Conservation (phyloP, 352 stramenopile species). For the Halophytophthora polymorphica region DNA sequence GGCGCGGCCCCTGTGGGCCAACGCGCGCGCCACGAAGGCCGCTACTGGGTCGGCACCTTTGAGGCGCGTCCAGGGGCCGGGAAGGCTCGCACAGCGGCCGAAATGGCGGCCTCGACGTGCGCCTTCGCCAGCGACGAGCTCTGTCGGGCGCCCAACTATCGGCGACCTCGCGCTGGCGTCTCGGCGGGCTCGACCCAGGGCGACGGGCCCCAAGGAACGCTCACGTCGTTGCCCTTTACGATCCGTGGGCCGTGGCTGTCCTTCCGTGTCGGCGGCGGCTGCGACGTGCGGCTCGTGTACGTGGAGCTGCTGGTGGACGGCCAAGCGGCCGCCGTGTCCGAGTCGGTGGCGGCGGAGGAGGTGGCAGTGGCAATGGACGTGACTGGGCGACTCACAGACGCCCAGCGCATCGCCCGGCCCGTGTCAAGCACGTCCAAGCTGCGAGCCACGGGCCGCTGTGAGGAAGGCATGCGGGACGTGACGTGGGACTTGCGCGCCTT, state of each 20-base stretch:
- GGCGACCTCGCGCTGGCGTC: constrained; percentile 55
- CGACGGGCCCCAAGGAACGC: constrained; percentile 87
- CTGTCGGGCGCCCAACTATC: constrained; percentile 72
- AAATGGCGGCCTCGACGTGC: constrained; percentile 40
- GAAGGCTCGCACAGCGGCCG: constrained; percentile 36
- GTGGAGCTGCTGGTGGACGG: constrained; percentile 95
- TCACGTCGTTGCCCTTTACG: constrained; percentile 94
- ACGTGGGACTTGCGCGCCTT: constrained; percentile 89
- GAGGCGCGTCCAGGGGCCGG: constrained; percentile 85
- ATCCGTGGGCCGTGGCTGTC: constrained; percentile 87
- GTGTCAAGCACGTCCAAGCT: constrained; percentile 52
- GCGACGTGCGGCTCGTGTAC: constrained; percentile 88
- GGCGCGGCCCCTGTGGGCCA: constrained; percentile 33
- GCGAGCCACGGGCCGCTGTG: constrained; percentile 86
- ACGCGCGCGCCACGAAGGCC: constrained; percentile 65
- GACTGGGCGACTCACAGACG: constrained; percentile 4
- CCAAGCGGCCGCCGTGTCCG: constrained; percentile 24
- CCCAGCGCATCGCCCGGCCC: constrained; percentile 10
- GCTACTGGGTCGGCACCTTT: constrained; percentile 95
- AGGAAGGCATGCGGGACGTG: constrained; percentile 87
- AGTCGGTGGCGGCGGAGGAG: constrained; percentile 30
- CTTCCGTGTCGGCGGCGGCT: constrained; percentile 95
- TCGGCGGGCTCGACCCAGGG: constrained; percentile 80
- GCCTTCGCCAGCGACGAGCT: constrained; percentile 68
- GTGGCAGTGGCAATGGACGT: constrained; percentile 25